Percentiles rank a stretch among this genome's conserved stretches.
phyloP scores from a whole-genome alignment of 495 filamentous ascomycete genomes.

The Penicillium lagena region DNA sequence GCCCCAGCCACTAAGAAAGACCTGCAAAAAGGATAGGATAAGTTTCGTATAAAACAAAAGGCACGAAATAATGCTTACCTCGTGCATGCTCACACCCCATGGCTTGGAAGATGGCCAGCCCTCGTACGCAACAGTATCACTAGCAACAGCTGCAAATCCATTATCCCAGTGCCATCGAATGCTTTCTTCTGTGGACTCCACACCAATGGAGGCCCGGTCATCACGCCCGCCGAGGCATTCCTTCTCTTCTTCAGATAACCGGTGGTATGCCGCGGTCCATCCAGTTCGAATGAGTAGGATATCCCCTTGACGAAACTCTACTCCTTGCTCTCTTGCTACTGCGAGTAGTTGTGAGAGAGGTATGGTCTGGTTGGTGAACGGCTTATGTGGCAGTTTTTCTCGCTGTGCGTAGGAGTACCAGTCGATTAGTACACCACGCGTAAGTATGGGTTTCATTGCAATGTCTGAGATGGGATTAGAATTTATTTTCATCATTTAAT shows the following conservation, averaged over 20 bases:
- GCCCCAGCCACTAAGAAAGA: constrained; percentile 11
- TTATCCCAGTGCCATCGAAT: constrained; percentile 24
- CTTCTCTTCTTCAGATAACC: constrained; percentile 8
- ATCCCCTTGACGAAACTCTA: constrained; percentile 15
- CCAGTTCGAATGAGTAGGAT: constrained; percentile 23
- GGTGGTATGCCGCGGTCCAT: constrained; percentile 18
- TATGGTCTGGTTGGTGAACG: constrained; percentile 23
- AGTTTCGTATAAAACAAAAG: too few species aligned
- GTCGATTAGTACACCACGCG: constrained; percentile 36
- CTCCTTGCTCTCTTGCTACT: constrained; percentile 12
- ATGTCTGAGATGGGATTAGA: constrained; percentile 1
- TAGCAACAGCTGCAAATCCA: constrained; percentile 20
- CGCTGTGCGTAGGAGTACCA: constrained; percentile 34
- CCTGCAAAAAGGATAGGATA: not conserved
- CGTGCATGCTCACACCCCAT: constrained; percentile 5
- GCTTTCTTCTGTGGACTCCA: constrained; percentile 15
- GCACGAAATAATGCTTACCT: not conserved
- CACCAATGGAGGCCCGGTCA: constrained; percentile 12
- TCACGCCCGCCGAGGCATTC: constrained; percentile 12
- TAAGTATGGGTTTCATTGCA: constrained; percentile 6
- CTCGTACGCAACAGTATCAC: constrained; percentile 22
- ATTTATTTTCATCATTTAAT: not conserved
- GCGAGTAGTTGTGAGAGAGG: constrained; percentile 20
- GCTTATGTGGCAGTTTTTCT: constrained; percentile 12
- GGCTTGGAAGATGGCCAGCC: constrained; percentile 6